These are phyloP conservation scores for Trichoderma asperelloides DNA, from an alignment of 495 filamentous ascomycete species.

Conservation along the genomic window DNA sequence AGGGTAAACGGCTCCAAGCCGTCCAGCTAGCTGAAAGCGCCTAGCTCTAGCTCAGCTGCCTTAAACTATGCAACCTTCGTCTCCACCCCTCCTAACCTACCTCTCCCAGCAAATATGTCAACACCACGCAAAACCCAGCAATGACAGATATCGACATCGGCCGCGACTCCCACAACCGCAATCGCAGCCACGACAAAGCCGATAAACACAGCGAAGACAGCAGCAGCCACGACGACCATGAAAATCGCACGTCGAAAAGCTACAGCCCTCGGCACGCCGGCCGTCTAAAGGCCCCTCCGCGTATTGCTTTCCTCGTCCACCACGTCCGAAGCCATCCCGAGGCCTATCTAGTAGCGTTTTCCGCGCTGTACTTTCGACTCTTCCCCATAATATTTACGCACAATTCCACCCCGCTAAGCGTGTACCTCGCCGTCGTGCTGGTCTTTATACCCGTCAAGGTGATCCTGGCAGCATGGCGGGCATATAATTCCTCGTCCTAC, in stretches of 20 bases:
- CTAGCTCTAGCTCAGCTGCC: too few relatives aligned
- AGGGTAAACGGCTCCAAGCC: too few relatives aligned
- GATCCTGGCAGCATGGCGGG: background rate
- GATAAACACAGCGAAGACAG: background rate
- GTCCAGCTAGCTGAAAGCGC: too few relatives aligned
- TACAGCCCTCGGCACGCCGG: background rate
- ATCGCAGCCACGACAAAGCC: background rate
- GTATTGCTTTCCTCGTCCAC: background rate
- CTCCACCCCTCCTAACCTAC: background rate
- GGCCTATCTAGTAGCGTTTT: background rate
- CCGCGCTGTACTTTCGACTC: background rate
- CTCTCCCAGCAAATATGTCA: background rate
- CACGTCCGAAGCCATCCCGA: background rate
- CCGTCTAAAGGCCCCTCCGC: background rate
- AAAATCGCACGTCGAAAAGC: background rate
- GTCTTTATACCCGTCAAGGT: background rate
- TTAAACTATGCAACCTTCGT: background rate
- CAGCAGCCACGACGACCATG: background rate
- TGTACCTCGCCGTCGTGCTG: slow-evolving; percentile 1
- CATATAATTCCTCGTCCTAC: background rate
- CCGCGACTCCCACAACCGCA: background rate
- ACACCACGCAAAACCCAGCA: background rate
- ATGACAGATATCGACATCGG: background rate
- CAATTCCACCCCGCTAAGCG: background rate
- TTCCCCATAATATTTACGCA: background rate